phyloP scores from a whole-genome alignment of 1,284 basidiomycete species.

The Puccinia novopanici region DNA sequence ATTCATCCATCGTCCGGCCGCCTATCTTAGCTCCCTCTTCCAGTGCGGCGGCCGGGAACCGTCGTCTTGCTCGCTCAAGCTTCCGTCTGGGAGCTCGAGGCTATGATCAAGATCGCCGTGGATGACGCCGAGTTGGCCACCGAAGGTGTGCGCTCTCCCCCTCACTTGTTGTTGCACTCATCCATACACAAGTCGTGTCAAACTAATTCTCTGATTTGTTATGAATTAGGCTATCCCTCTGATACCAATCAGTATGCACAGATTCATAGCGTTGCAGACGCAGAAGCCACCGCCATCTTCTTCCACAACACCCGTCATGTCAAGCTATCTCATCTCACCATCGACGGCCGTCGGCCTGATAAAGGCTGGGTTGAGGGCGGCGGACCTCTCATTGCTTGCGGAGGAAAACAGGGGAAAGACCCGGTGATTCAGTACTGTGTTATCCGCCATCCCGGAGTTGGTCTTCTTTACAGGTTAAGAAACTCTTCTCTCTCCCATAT shows the following conservation, averaged over 20 bases:
- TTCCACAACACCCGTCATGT: constrained; percentile 48
- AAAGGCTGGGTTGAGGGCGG: constrained; percentile 42
- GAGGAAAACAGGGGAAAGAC: constrained; percentile 32
- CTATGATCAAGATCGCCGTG: constrained; percentile 31
- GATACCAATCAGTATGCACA: constrained; percentile 41
- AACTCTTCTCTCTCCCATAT: neutral
- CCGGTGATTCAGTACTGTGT: constrained; percentile 47
- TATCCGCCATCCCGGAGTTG: constrained; percentile 38
- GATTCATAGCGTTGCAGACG: constrained; percentile 32
- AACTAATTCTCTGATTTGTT: neutral
- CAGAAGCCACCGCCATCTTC: constrained; percentile 41
- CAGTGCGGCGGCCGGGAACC: constrained; percentile 38
- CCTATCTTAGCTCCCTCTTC: constrained; percentile 41
- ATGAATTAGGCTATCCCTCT: constrained; percentile 35
- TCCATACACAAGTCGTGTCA: neutral
- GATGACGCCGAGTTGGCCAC: constrained; percentile 47
- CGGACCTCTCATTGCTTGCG: constrained; percentile 34
- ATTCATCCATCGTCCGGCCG: constrained; percentile 35
- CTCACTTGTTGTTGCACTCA: neutral
- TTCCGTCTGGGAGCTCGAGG: constrained; percentile 43
- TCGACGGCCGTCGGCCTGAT: constrained; percentile 46
- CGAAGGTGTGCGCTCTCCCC: constrained; percentile 4
- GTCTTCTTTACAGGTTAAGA: constrained; percentile 47
- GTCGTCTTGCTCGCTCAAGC: constrained; percentile 30
- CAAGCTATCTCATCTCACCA: constrained; percentile 45